These are phyloP conservation scores for Pseudocercospora vitis DNA, from an alignment of 2,329 filamentous ascomycete species.

Conservation along the genomic window DNA sequence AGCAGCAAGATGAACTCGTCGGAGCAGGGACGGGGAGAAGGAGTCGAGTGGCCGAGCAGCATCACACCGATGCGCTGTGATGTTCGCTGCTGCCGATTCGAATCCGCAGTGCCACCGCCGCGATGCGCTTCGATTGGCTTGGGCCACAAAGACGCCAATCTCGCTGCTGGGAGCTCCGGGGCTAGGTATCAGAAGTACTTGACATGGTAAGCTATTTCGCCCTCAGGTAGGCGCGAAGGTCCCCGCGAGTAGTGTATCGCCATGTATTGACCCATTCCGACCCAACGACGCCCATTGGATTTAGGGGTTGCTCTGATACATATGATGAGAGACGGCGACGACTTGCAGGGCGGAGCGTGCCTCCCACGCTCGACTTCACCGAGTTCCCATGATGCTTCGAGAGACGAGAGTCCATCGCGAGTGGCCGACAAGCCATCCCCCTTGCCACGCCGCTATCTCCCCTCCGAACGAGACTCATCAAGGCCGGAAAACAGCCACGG, in stretches of 20 bases:
- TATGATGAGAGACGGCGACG: neutral
- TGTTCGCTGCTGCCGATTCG: slow-evolving; percentile 6
- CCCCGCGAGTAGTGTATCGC: neutral
- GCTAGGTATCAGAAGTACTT: slow-evolving; percentile 7
- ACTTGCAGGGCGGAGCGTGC: neutral
- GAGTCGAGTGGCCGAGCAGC: neutral
- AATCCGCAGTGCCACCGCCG: slow-evolving; percentile 15
- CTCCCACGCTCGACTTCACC: neutral
- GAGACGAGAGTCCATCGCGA: neutral
- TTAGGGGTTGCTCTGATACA: neutral
- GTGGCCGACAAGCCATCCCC: neutral
- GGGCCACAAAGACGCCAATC: slow-evolving; percentile 12
- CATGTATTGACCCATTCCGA: slow-evolving; percentile 4
- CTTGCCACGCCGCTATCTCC: neutral
- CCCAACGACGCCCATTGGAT: neutral
- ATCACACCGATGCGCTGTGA: slow-evolving; percentile 11
- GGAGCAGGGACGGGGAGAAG: slow-evolving; percentile 2
- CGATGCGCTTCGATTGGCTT: slow-evolving; percentile 10
- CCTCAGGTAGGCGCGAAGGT: neutral
- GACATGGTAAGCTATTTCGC: slow-evolving; percentile 3
- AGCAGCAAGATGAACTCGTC: slow-evolving; percentile 5
- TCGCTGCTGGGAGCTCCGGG: slow-evolving; percentile 16
- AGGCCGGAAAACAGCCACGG: neutral
- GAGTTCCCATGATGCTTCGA: neutral
- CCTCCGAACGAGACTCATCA: neutral